Evolutionary conservation across 2,329 filamentous ascomycete species (phyloP).

Genomic region (Botrytis hyacinthi): DNA sequence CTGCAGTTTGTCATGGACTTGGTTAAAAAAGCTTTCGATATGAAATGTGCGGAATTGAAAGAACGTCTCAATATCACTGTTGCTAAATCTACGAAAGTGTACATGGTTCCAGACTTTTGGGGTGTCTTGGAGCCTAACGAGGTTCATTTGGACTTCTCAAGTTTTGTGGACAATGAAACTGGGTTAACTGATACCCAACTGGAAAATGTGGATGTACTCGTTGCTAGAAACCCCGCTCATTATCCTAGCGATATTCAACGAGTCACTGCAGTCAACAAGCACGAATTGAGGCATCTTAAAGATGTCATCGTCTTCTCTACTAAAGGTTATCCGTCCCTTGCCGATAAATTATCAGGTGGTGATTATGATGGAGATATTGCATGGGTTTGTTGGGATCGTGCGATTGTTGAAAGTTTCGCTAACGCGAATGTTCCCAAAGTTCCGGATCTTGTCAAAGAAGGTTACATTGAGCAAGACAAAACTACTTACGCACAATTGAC

Average conservation of each 20-base stretch:
- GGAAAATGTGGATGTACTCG: conserved; percentile 59
- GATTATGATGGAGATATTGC: conserved; percentile 81
- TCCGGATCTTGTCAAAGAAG: conserved; percentile 47
- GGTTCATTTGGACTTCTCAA: conserved; percentile 66
- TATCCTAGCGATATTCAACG: conserved; percentile 71
- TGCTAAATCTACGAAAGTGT: conserved; percentile 58
- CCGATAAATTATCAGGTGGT: conserved; percentile 70
- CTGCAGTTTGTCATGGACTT: conserved; percentile 50
- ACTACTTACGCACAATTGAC: conserved; percentile 40
- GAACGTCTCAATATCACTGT: conserved; percentile 60
- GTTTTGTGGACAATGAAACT: conserved; percentile 53
- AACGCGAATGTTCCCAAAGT: conserved; percentile 54
- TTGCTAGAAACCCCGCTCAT: conserved; percentile 68
- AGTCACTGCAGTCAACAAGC: conserved; percentile 57
- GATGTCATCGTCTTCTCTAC: conserved; percentile 78
- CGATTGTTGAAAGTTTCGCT: conserved; percentile 63
- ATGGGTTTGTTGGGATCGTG: conserved; percentile 72
- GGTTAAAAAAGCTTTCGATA: conserved; percentile 35
- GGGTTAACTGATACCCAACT: conserved; percentile 54
- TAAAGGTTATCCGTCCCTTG: conserved; percentile 60
- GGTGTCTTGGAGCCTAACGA: conserved; percentile 61
- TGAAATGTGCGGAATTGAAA: conserved; percentile 41
- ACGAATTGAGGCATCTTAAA: conserved; percentile 63
- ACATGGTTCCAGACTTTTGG: conserved; percentile 67
- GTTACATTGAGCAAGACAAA: conserved; percentile 51